These are phyloP conservation scores for Rhodotorula mucilaginosa DNA, from an alignment of 1,284 basidiomycete species.

Conservation along the genomic window DNA sequence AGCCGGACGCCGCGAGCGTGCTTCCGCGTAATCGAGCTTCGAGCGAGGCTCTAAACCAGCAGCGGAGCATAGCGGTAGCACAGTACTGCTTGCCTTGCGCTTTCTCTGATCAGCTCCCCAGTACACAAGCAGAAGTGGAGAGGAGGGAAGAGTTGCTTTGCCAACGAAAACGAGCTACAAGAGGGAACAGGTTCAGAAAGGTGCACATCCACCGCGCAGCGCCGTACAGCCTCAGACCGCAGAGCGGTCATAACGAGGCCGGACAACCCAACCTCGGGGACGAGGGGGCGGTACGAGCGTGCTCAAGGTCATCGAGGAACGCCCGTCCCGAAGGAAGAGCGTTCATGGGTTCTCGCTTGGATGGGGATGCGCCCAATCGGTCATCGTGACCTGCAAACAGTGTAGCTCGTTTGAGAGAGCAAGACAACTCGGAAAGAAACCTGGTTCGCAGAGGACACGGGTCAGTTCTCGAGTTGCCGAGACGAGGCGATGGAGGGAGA, in stretches of 20 bases:
- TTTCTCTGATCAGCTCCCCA: too few relatives aligned
- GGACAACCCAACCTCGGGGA: conserved; percentile 21
- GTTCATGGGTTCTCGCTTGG: conserved; percentile 18
- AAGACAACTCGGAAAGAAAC: conserved; percentile 25
- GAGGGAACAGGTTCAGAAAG: conserved; percentile 20
- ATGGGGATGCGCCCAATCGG: conserved; percentile 22
- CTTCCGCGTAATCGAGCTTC: too few relatives aligned
- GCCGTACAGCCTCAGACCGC: conserved; percentile 20
- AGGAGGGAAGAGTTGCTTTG: not conserved
- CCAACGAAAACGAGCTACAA: not conserved
- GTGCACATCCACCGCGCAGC: conserved; percentile 23
- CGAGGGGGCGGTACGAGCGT: conserved; percentile 27
- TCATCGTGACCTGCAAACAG: conserved; percentile 26
- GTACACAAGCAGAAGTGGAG: not conserved
- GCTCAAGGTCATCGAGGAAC: conserved; percentile 28
- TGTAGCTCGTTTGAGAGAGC: conserved; percentile 26
- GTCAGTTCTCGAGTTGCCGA: not conserved
- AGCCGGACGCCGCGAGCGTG: too few relatives aligned
- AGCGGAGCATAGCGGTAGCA: too few relatives aligned
- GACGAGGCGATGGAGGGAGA: too few relatives aligned
- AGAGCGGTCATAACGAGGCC: not conserved
- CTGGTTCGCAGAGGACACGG: too few relatives aligned
- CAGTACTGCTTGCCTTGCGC: too few relatives aligned
- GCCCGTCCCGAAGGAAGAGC: not conserved
- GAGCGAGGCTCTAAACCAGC: too few relatives aligned